Percentiles rank a stretch among this genome's conserved stretches.
Evolutionary conservation across 1,284 basidiomycete species (phyloP).

Genomic region (Hortiboletus rubellus): DNA sequence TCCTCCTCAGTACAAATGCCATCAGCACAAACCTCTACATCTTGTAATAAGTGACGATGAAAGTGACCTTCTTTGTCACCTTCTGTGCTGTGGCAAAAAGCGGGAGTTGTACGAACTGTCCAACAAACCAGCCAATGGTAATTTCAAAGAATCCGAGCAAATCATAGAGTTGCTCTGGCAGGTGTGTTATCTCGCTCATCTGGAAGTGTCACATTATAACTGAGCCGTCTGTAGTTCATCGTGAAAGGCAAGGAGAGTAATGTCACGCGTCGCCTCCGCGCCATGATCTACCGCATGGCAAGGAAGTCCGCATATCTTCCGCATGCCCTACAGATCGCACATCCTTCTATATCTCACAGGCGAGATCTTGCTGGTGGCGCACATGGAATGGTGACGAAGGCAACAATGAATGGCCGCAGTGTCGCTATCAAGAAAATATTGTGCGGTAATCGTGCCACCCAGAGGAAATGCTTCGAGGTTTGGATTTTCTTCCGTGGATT

Average conservation of each 20-base stretch:
- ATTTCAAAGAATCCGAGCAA: constrained; percentile 12
- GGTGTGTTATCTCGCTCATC: constrained; percentile 11
- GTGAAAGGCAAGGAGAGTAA: background rate
- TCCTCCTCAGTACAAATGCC: constrained; percentile 15
- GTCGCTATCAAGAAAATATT: constrained; percentile 25
- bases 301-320: constrained; percentile 32
- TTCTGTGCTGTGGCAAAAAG: constrained; percentile 25
- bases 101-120: constrained; percentile 18
- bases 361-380: constrained; percentile 8
- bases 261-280: constrained; percentile 16
- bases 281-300: constrained; percentile 30
- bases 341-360: background rate
- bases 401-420: background rate
- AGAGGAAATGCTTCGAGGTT: constrained; percentile 18
- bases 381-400: constrained; percentile 8
- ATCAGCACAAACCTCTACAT: constrained; percentile 9
- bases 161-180: constrained; percentile 29
- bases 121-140: background rate
- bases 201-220: background rate
- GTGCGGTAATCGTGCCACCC: background rate
- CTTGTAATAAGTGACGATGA: constrained; percentile 18
- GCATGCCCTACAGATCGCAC: constrained; percentile 14
- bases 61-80: constrained; percentile 17
- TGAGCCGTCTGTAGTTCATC: constrained; percentile 17
- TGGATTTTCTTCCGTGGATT: background rate